Evolutionary conservation across 106 monocot genomes (phyloP).

Genomic region (Acanthochlamys bracteata): DNA sequence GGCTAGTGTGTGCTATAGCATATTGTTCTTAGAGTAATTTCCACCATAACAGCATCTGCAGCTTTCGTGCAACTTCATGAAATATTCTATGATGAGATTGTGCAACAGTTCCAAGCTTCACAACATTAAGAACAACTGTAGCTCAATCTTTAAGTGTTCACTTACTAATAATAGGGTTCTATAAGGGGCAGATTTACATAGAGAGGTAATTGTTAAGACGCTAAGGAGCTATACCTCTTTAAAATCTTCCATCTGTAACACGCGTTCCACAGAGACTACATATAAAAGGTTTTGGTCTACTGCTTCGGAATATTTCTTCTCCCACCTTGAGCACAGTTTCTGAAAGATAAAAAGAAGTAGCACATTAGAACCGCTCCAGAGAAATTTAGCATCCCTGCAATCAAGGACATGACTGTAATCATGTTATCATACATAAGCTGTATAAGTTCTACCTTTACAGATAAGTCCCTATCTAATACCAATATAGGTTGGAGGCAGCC

Average conservation of each 20-base stretch:
- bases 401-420: background rate
- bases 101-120: background rate
- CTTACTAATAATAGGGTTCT: background rate
- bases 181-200: background rate
- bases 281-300: constrained; percentile 46
- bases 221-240: constrained; percentile 50
- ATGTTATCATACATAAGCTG: background rate
- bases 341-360: constrained; percentile 17
- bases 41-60: too few relatives aligned
- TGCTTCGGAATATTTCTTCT: constrained; percentile 78
- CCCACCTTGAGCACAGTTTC: constrained; percentile 76
- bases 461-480: too few relatives aligned
- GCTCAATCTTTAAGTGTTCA: background rate
- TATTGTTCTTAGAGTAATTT: too few relatives aligned
- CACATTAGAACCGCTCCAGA: background rate
- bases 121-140: background rate
- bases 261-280: constrained; percentile 60
- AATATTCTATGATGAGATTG: background rate
- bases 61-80: too few relatives aligned
- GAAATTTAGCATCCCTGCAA: background rate
- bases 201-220: background rate
- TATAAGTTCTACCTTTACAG: too few relatives aligned
- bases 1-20: too few relatives aligned
- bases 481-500: too few relatives aligned
- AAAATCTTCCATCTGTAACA: constrained; percentile 83